phyloP scores from a whole-genome alignment of 139 green algal species.

The Tetradesmus obliquus region DNA sequence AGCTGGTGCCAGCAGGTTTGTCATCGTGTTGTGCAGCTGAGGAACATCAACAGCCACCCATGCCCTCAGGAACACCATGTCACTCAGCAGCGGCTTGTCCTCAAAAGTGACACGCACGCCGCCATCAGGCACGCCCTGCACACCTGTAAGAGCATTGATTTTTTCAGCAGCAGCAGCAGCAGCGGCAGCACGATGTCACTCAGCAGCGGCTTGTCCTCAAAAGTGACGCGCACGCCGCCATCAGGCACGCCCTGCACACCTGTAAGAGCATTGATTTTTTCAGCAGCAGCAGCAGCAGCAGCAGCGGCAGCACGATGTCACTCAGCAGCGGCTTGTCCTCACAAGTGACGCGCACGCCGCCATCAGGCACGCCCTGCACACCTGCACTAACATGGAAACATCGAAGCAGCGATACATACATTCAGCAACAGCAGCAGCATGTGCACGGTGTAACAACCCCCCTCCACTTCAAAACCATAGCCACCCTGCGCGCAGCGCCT shows the following conservation, averaged over 20 bases:
- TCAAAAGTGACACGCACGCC: constrained; percentile 92
- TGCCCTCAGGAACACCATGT: constrained; percentile 95
- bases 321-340: constrained; percentile 95
- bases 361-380: constrained; percentile 69
- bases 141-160: constrained; percentile 19
- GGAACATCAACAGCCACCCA: constrained; percentile 96
- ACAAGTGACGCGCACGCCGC: constrained; percentile 86
- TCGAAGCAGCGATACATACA: not conserved
- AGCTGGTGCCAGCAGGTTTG: constrained; percentile 81
- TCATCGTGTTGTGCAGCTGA: constrained; percentile 94
- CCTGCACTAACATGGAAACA: not conserved
- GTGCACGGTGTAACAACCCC: not conserved
- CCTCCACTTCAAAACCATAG: too few relatives aligned
- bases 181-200: constrained; percentile 92
- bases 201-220: constrained; percentile 97
- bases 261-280: not conserved
- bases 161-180: constrained; percentile 8
- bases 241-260: constrained; percentile 68
- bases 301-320: constrained; percentile 91
- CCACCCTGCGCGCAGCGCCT: constrained; percentile 70
- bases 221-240: constrained; percentile 84
- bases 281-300: constrained; percentile 25
- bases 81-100: constrained; percentile 94
- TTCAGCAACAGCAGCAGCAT: constrained; percentile 1
- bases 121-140: constrained; percentile 76